Percentiles rank a stretch among this genome's conserved stretches.
phyloP scores from a whole-genome alignment of 2,329 filamentous ascomycete genomes.

The Clarireedia homoeocarpa region DNA sequence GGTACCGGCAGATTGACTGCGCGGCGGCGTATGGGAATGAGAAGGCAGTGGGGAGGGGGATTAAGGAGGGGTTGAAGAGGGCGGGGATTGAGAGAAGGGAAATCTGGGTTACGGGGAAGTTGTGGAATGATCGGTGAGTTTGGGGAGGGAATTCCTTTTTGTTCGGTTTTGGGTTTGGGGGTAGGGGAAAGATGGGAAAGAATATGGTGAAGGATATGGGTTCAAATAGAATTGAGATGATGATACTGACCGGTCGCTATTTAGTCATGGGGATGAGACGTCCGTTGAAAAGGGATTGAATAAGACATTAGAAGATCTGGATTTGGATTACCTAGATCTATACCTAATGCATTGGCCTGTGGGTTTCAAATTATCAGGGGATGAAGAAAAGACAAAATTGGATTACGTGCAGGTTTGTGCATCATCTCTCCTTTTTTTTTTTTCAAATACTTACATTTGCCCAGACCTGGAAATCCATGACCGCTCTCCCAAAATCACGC shows the following conservation, averaged over 20 bases:
- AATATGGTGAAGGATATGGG: too few species aligned
- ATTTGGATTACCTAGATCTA: constrained; percentile 57
- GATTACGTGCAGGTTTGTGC: not conserved
- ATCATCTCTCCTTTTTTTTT: too few species aligned
- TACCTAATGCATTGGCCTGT: constrained; percentile 68
- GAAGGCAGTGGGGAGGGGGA: constrained; percentile 16
- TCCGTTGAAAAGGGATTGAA: constrained; percentile 36
- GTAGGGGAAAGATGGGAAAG: not conserved
- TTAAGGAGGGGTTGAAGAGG: constrained; percentile 13
- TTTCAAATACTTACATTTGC: constrained; percentile 30
- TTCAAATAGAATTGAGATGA: too few species aligned
- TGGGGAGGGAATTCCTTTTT: not conserved
- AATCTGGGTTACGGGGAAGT: constrained; percentile 22
- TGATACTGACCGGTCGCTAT: too few species aligned
- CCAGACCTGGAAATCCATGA: constrained; percentile 70
- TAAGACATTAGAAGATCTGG: constrained; percentile 49
- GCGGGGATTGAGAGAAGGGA: constrained; percentile 13
- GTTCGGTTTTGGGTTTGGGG: not conserved
- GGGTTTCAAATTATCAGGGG: not conserved
- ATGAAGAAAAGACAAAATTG: constrained; percentile 32
- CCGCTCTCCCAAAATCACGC: constrained; percentile 59
- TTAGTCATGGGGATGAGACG: constrained; percentile 1
- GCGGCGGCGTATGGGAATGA: constrained; percentile 17
- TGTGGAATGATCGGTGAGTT: constrained; percentile 18
- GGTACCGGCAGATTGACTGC: constrained; percentile 21